Conservation (phyloP, 768 basidiomycete species). For the Rossbeevera mucosa region DNA sequence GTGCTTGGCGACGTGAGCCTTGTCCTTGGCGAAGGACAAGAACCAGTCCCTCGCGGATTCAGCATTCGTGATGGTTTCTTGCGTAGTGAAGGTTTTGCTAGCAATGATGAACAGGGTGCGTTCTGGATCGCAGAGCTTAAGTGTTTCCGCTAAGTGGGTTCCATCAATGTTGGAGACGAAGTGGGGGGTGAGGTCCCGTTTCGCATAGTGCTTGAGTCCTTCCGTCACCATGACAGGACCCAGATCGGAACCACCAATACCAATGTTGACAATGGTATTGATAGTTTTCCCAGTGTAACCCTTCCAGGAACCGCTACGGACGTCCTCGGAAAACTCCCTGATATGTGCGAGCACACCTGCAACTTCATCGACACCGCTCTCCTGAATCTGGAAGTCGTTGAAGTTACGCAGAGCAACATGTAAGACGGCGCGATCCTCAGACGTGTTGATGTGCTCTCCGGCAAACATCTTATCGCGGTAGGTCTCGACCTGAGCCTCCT, state of each 20-base stretch:
- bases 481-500: conserved; percentile 81
- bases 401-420: conserved; percentile 88
- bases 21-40: conserved; percentile 75
- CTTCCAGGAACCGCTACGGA: conserved; percentile 88
- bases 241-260: conserved; percentile 96
- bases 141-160: conserved; percentile 89
- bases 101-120: conserved; percentile 96
- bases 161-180: conserved; percentile 99
- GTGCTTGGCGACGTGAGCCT: conserved; percentile 94
- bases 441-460: conserved; percentile 97
- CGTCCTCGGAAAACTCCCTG: conserved; percentile 78
- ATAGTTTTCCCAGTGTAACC: conserved; percentile 97
- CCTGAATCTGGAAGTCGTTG: conserved; percentile 73
- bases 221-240: conserved; percentile 99
- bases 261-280: conserved; percentile 95
- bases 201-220: conserved; percentile 88
- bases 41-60: conserved; percentile 95
- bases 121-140: conserved; percentile 79
- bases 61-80: conserved; percentile 99
- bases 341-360: conserved; percentile 83
- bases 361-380: conserved; percentile 82
- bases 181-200: conserved; percentile 79
- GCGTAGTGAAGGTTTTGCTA: conserved; percentile 99
- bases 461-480: conserved; percentile 91
- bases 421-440: conserved; percentile 94